Base-by-base conservation (phyloP, 2,329 filamentous ascomycete species). In the Lojkania enalia region DNA sequence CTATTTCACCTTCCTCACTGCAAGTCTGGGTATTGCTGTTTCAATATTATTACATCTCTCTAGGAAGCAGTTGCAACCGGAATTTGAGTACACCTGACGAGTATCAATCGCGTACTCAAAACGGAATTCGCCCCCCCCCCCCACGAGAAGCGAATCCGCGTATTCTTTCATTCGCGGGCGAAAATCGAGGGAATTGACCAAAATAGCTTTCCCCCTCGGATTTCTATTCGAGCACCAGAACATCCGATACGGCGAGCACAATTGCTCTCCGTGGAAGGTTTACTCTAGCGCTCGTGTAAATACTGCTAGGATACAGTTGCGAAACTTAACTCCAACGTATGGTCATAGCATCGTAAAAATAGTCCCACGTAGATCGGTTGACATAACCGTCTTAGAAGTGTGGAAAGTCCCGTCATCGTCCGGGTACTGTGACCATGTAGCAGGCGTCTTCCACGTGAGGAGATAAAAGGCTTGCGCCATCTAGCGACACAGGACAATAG, bases 31-130 rank as follows among this genome's bases (percentile, higher is more conserved):
- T 20, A 20, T 35, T 43, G 38, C 41, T 32, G 44, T 44, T 45
- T 43, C 43, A 38, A 49, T 43, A 44, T 32, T 46, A 45, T 49
- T 52, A 36, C 39, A 18, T 32, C 42, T 25, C 20, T 44, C 21
- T 40, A 40, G 44, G 14, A 36, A 35, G 43, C 35, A 44, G 36
- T 25, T 6, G 18, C 20, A 43, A 20, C 25, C 37, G 46, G 38
- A 11, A 12, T 12, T 32, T 11, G 32, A 35, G 20, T 20, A 32
- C 20, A 20, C 32, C 44, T 55, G 47, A 53, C 52, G 44, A 36
- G 45, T 50, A 49, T 51, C 42, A 16, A 60, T 64, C 54, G 55
- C 55, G 54, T 61, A 62, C 49, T 36, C 31, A 39, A 44, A 52
- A 42, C 40, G 6, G 30, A 33, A 33, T 16, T 27, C 16, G 33